Percentiles rank a stretch among this genome's conserved stretches.
Conservation (phyloP, 441 rosid genomes). For the Kokia cookei region DNA sequence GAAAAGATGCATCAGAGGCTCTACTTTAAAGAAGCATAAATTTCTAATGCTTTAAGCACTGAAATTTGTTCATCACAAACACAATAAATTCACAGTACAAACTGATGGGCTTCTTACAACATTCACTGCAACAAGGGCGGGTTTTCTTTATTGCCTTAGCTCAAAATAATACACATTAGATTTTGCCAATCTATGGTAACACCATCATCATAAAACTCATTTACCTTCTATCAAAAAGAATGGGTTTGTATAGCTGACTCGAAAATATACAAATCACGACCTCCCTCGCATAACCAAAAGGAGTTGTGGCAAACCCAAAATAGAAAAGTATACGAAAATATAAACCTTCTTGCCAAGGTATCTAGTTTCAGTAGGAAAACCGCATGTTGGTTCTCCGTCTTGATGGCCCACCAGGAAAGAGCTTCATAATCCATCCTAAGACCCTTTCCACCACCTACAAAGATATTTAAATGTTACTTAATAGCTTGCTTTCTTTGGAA, state of each 20-base stretch:
- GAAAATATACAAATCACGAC: slow-evolving; percentile 38
- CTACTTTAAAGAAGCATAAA: not conserved
- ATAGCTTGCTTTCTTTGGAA: not conserved
- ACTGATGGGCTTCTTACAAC: not conserved
- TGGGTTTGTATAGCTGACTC: slow-evolving; percentile 27
- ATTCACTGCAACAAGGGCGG: slow-evolving; percentile 7
- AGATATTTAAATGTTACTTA: not conserved
- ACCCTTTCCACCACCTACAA: slow-evolving; percentile 94
- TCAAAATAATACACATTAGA: slow-evolving; percentile 14
- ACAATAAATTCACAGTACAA: not conserved
- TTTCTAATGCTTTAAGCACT: not conserved
- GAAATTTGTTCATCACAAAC: not conserved
- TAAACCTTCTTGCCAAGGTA: slow-evolving; percentile 5
- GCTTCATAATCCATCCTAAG: slow-evolving; percentile 96
- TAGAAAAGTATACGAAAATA: not conserved
- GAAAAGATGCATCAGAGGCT: no score
- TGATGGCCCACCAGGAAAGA: slow-evolving; percentile 95
- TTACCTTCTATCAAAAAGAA: slow-evolving; percentile 32
- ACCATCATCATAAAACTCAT: slow-evolving; percentile 9
- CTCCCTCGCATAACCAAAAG: slow-evolving; percentile 17
- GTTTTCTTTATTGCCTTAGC: slow-evolving; percentile 19
- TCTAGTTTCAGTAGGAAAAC: slow-evolving; percentile 29
- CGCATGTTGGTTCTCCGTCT: slow-evolving; percentile 82
- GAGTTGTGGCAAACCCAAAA: not conserved
- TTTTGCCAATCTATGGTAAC: slow-evolving; percentile 15